Base-by-base conservation (phyloP, 2,329 filamentous ascomycete species). In the Aspergillus carbonarius region DNA sequence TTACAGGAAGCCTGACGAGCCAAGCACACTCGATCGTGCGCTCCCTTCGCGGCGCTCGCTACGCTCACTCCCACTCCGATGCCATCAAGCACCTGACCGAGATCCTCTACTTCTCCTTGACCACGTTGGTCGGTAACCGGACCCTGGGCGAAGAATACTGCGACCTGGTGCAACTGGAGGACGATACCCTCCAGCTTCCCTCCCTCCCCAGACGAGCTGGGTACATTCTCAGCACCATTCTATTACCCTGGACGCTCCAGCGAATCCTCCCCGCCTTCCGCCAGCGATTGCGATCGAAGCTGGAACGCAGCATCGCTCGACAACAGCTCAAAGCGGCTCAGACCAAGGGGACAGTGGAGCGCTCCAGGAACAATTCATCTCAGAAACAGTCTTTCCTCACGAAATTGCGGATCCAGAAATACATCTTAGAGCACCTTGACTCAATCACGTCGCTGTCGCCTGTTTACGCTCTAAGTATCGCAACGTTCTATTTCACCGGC, bases 71-170 rank as follows among this genome's bases (percentile, higher is more conserved):
- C 66, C 90, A 92, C 81, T 85, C 87, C n/a, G 84, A 87, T 54
- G 89, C 96, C 74, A 87, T 92, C 40, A 89, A 88, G 70, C 88
- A 91, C 44, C 80, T 90, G 68, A 90, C 92, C 62, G 89, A 96
- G 69, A 82, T 96, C 6, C 82, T 96, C 59, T 99, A 99, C 80
- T 88, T 96, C 58, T 86, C 85, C 63, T 86, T 98, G 59, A 98
- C 95, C 13, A 98, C 93, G 0, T 83, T 96, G 34, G 84, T 96
- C 58, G 93, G 93, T 49, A 96, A 97, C 76, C 87, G 93, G 55
- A 99, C 95, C 0, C 83, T 99, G 10, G 95, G 95, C 68, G 95
- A 98, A 74, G 95, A 99, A 76, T 99, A 98, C 81, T 97, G 93
- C 81, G 93, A 98, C 71, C 88, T 99, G 17, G 85, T 98, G 17